Evolutionary conservation across 2,329 filamentous ascomycete species (phyloP), one percentile per base, ranked within the genome.

Genomic region (Cladosporium sp.): DNA sequence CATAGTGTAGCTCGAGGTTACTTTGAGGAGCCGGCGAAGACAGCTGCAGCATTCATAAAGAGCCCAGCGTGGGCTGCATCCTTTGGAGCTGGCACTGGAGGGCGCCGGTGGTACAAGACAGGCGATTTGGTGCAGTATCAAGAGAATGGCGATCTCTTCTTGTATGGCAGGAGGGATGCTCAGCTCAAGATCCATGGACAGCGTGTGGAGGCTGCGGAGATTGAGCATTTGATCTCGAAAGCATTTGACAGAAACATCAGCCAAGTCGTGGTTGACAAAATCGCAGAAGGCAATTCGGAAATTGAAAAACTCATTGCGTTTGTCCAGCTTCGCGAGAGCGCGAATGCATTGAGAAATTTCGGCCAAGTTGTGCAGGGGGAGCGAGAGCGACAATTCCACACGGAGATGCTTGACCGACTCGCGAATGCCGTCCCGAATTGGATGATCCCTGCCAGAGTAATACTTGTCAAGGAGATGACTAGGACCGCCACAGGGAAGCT

Each of bases 141-240:
- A 11, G 22, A 44, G 11, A 53, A 63, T 41, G 58, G 61, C 3
- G 40, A 24, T 7, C 5, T 61, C 13, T 7, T 22, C 7, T 53
- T 61, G 20, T 5, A 57, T n/a, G 54, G 56, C 2, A 50, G 60
- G 1, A 54, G 55, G 18, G 52, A 57, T 30, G 47, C 20, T 4
- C 56, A 60, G 29, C 39, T 56, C 48, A 60, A 61, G 36, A 43
- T 61, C 20, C 34, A 47, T n/a, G 58, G 57, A 2, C 54, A 58
- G 50, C 45, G 57, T 9, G 34, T 61, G 5, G 58, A 61, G 34
- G 41, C 56, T 7, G 47, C 20, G 6, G 58, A 60, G 20, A 50
- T 60, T 3, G 58, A 57, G 52, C 77, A 77, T 9, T 71, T 77
- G 18, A 68, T 89, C n/a, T 18, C 34, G 15, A 19, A 32, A 34